Conservation (phyloP, 2,329 filamentous ascomycete species). For the Chrysosporium keratinophilum region DNA sequence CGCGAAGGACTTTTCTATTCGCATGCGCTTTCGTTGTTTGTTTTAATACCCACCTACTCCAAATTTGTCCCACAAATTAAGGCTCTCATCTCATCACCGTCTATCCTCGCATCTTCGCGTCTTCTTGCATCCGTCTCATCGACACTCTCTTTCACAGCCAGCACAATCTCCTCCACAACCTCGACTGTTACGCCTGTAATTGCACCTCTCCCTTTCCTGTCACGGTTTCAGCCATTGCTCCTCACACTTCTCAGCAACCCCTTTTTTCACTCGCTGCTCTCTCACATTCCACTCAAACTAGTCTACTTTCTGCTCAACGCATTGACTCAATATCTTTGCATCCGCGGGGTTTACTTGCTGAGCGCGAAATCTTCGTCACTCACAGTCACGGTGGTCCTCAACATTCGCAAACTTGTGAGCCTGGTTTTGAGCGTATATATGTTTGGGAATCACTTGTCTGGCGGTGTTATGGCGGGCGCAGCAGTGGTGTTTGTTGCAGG, state of each 20-base stretch:
- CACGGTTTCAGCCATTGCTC: conserved; percentile 30
- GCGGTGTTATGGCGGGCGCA: conserved; percentile 69
- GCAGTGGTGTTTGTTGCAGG: conserved; percentile 80
- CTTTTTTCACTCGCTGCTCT: conserved; percentile 21
- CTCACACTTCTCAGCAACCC: conserved; percentile 18
- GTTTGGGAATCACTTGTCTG: conserved; percentile 74
- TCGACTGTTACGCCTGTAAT: too few species aligned
- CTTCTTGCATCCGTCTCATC: neutral
- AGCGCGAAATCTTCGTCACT: conserved; percentile 80
- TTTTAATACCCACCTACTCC: conserved; percentile 33
- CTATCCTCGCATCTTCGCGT: conserved; percentile 23
- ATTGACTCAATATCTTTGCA: conserved; percentile 85
- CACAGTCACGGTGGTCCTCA: conserved; percentile 92
- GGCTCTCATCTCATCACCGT: conserved; percentile 26
- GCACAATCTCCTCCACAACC: conserved; percentile 25
- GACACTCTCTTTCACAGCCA: conserved; percentile 55
- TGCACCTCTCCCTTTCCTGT: conserved; percentile 30
- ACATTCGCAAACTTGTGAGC: conserved; percentile 87
- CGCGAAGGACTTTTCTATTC: conserved; percentile 95
- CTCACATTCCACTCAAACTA: conserved; percentile 28
- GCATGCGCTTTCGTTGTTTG: conserved; percentile 42
- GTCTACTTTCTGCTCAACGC: conserved; percentile 45
- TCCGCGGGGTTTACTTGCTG: conserved; percentile 89
- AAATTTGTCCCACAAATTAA: conserved; percentile 31
- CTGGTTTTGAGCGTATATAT: conserved; percentile 84